Conservation (phyloP, 768 basidiomycete genomes). For the Suillus decipiens region DNA sequence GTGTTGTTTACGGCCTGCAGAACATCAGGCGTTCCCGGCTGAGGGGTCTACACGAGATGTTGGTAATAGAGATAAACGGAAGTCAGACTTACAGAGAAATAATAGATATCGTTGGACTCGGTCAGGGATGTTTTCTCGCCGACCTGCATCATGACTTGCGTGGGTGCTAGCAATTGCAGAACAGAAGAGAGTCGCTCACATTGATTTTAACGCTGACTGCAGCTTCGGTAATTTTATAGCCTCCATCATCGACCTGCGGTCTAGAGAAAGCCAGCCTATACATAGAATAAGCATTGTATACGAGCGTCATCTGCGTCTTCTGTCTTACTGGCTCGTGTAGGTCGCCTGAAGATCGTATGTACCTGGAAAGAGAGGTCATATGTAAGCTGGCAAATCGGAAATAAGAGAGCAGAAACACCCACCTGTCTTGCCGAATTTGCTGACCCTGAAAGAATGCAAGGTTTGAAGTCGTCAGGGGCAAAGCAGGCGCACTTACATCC, state of each 20-base stretch:
- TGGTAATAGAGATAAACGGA: not conserved
- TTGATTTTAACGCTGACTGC: not conserved
- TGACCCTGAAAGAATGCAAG: not conserved
- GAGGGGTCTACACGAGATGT: not conserved
- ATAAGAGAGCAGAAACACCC: not conserved
- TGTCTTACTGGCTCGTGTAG: not conserved
- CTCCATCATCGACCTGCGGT: not conserved
- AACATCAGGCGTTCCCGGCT: not conserved
- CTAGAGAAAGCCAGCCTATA: not conserved
- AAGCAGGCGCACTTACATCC: not conserved
- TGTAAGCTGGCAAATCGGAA: not conserved
- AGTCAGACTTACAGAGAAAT: not conserved
- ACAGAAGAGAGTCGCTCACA: not conserved
- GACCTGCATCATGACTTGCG: not conserved
- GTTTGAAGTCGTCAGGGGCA: not conserved
- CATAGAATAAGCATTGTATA: not conserved
- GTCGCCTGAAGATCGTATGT: not conserved
- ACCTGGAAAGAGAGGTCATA: not conserved
- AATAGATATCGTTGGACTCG: not conserved
- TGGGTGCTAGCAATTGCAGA: not conserved
- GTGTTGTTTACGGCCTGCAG: not conserved
- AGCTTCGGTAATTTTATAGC: not conserved
- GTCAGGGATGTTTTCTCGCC: not conserved
- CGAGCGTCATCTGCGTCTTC: not conserved
- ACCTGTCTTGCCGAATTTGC: conserved; percentile 1